Percentiles rank a stretch among this genome's conserved stretches.
Conservation (phyloP, 2,329 filamentous ascomycete genomes). For the Lasiodiplodia sp. region DNA sequence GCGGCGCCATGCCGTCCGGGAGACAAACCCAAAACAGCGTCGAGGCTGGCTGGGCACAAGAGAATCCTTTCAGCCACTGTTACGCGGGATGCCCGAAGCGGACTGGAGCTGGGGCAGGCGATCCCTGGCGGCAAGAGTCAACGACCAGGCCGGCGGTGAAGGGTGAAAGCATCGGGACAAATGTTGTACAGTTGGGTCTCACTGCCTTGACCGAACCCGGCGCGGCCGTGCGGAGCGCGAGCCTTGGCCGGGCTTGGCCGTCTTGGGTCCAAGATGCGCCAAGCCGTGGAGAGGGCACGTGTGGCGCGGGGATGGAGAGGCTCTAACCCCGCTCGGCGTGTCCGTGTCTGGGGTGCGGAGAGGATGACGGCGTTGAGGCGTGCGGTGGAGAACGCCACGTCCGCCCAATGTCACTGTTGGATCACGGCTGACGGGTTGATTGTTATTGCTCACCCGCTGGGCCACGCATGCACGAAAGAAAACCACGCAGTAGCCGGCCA, state of each 20-base stretch:
- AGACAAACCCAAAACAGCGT: slow-evolving; percentile 12
- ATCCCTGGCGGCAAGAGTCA: slow-evolving; percentile 15
- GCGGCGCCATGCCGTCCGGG: slow-evolving; percentile 8
- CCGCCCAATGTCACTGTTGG: slow-evolving; percentile 10
- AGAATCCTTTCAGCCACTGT: slow-evolving; percentile 24
- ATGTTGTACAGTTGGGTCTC: slow-evolving; percentile 8
- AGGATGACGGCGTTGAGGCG: neutral
- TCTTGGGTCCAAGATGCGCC: neutral
- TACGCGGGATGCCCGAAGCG: slow-evolving; percentile 12
- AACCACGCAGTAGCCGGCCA: neutral
- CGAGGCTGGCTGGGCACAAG: slow-evolving; percentile 1
- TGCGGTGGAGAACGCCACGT: neutral
- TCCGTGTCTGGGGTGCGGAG: slow-evolving; percentile 25
- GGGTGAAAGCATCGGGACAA: neutral
- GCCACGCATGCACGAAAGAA: neutral
- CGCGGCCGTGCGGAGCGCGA: slow-evolving; percentile 5
- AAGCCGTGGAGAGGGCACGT: slow-evolving; percentile 16
- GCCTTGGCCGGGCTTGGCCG: slow-evolving; percentile 1
- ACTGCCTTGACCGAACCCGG: slow-evolving; percentile 7
- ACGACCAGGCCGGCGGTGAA: slow-evolving; percentile 11
- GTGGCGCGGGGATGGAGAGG: slow-evolving; percentile 4
- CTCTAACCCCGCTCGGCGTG: neutral
- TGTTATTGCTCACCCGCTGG: neutral
- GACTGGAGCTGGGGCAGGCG: slow-evolving; percentile 13
- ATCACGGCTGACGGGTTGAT: neutral